These are phyloP conservation scores for Colletotrichum horii DNA, from an alignment of 2,329 filamentous ascomycete genomes.

Conservation along the genomic window DNA sequence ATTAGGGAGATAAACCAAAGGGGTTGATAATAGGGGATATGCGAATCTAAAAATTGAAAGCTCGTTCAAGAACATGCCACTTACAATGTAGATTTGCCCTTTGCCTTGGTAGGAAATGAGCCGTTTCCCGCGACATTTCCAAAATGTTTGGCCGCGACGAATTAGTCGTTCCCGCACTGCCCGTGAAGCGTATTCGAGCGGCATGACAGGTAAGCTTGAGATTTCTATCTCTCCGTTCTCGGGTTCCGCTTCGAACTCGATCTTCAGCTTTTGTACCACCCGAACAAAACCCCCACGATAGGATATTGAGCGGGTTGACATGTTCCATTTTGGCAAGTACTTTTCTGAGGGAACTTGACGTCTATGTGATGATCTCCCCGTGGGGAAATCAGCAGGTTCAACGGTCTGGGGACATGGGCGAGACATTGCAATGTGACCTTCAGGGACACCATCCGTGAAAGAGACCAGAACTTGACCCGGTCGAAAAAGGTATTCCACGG, in stretches of 20 bases:
- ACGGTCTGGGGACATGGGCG: background rate
- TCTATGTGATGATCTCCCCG: accelerated
- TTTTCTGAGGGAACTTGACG: background rate
- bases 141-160: background rate
- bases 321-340: background rate
- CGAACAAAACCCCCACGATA: background rate
- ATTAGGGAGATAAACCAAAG: no score
- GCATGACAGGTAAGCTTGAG: background rate
- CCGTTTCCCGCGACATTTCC: background rate
- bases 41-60: no score
- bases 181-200: background rate
- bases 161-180: background rate
- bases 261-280: background rate
- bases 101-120: background rate
- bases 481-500: background rate
- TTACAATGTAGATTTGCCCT: background rate
- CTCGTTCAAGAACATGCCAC: background rate
- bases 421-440: background rate
- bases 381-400: background rate
- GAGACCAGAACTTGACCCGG: background rate
- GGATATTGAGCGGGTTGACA: background rate
- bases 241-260: background rate
- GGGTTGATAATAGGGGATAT: no score
- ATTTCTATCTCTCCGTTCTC: background rate
- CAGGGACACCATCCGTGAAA: background rate